These are phyloP conservation scores for Vaccinium darrowii DNA, from an alignment of 148 eudicot genomes.

Conservation along the genomic window DNA sequence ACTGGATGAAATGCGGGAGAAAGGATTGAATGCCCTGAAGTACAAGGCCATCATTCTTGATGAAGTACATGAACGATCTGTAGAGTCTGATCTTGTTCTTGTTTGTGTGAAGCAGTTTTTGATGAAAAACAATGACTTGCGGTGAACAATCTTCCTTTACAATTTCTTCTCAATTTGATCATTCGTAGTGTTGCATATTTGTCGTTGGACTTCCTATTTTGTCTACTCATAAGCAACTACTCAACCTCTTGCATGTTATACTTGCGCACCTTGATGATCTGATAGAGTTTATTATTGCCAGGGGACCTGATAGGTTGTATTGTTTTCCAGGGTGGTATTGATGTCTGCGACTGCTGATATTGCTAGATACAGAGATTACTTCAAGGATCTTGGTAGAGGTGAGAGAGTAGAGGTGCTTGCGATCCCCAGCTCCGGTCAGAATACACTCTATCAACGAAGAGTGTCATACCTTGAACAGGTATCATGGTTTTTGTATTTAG, in stretches of 20 bases:
- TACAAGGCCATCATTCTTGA: conserved; percentile 93
- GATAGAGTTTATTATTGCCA: conserved; percentile 6
- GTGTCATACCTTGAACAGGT: conserved; percentile 91
- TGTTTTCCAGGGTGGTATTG: conserved; percentile 74
- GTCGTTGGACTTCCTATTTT: neutral
- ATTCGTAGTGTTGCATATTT: neutral
- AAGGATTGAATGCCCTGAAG: conserved; percentile 74
- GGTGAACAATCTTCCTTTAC: conserved; percentile 38
- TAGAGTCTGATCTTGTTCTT: conserved; percentile 96
- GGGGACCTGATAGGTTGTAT: conserved; percentile 11
- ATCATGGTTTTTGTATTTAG: neutral
- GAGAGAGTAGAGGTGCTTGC: conserved; percentile 95
- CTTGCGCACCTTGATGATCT: neutral
- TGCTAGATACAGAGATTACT: conserved; percentile 79
- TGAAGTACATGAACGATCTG: conserved; percentile 99
- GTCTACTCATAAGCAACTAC: conserved; percentile 5
- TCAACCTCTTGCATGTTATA: neutral
- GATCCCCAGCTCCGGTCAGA: conserved; percentile 67
- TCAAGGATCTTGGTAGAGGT: conserved; percentile 78
- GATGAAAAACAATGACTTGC: conserved; percentile 61
- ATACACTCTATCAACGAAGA: conserved; percentile 55
- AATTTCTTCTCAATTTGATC: neutral
- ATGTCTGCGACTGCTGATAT: conserved; percentile 99
- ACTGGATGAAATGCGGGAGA: conserved; percentile 93
- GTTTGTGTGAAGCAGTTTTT: conserved; percentile 91